These are phyloP conservation scores for Ceratocystis variospora DNA, from an alignment of 2,329 filamentous ascomycete genomes.

Conservation along the genomic window DNA sequence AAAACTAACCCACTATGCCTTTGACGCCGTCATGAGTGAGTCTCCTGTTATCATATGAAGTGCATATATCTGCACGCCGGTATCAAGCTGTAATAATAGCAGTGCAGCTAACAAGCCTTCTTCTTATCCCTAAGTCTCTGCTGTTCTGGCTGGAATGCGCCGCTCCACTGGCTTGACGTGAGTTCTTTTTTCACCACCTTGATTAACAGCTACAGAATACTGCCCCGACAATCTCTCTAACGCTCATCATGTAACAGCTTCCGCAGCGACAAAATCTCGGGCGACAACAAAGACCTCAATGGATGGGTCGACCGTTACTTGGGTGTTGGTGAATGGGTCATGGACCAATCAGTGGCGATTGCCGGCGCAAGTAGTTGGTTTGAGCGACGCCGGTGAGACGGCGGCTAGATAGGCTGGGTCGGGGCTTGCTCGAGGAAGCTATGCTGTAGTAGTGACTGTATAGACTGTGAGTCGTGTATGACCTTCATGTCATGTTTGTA, in stretches of 20 bases:
- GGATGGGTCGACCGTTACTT: conserved; percentile 90
- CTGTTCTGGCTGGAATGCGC: conserved; percentile 92
- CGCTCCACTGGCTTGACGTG: conserved; percentile 96
- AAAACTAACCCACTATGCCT: conserved; percentile 84
- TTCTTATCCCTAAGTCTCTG: conserved; percentile 52
- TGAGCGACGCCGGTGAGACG: conserved; percentile 62
- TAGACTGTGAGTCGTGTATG: background rate
- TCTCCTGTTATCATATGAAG: conserved; percentile 26
- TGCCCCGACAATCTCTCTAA: background rate
- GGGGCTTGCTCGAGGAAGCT: background rate
- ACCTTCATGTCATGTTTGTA: background rate
- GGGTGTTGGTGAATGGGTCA: conserved; percentile 89
- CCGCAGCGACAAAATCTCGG: conserved; percentile 67
- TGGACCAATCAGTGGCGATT: conserved; percentile 92
- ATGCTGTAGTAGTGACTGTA: background rate
- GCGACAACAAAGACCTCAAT: conserved; percentile 67
- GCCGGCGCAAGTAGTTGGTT: conserved; percentile 83
- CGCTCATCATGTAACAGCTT: conserved; percentile 43
- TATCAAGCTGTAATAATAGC: too few species aligned
- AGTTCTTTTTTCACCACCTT: conserved; percentile 32
- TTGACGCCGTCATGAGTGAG: conserved; percentile 81
- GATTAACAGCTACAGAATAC: too few species aligned
- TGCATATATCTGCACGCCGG: too few species aligned
- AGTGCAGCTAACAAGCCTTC: too few species aligned
- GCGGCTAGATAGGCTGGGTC: background rate